A percentile compares a stretch with the other conserved stretches of the same genome.
Evolutionary conservation across 2,329 filamentous ascomycete species (phyloP).

Genomic region (Apiospora arundinis): DNA sequence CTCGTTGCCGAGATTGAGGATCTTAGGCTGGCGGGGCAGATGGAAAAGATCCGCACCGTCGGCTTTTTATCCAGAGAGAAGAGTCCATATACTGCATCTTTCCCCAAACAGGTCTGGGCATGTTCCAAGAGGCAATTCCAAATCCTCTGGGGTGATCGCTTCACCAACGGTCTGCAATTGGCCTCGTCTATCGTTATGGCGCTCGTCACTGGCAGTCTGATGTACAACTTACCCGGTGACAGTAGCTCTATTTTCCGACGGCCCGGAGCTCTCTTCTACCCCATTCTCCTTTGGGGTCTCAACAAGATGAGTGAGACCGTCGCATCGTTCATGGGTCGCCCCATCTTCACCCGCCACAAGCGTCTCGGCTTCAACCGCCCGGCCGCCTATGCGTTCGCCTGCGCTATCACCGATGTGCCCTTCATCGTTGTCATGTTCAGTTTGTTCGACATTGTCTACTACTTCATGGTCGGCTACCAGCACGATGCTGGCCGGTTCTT

Average conservation of each 20-base stretch:
- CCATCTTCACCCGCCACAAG: slow-evolving; percentile 42
- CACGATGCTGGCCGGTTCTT: slow-evolving; percentile 54
- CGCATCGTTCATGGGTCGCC: slow-evolving; percentile 39
- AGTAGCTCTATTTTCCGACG: slow-evolving; percentile 64
- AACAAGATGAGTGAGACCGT: slow-evolving; percentile 49
- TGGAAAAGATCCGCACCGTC: slow-evolving; percentile 33
- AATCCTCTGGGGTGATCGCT: slow-evolving; percentile 40
- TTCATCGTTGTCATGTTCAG: slow-evolving; percentile 56
- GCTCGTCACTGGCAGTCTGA: slow-evolving; percentile 69
- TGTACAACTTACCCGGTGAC: slow-evolving; percentile 64
- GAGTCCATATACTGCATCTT: slow-evolving; percentile 36
- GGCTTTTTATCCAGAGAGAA: slow-evolving; percentile 27
- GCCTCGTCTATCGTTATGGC: slow-evolving; percentile 70
- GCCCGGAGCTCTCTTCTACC: slow-evolving; percentile 41
- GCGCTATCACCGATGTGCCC: slow-evolving; percentile 49
- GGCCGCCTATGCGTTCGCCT: slow-evolving; percentile 44
- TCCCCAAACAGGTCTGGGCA: slow-evolving; percentile 40
- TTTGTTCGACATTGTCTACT: slow-evolving; percentile 54
- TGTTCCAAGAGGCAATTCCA: slow-evolving; percentile 45
- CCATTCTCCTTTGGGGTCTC: slow-evolving; percentile 47
- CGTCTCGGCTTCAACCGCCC: slow-evolving; percentile 42
- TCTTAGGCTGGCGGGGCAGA: slow-evolving; percentile 40
- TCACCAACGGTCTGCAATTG: slow-evolving; percentile 42
- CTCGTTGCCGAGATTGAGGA: slow-evolving; percentile 50
- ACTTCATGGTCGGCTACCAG: slow-evolving; percentile 42